Percentiles rank a stretch among this genome's conserved stretches.
phyloP scores from a whole-genome alignment of 2,329 filamentous ascomycete genomes.

The Byssoonygena ceratinophila region DNA sequence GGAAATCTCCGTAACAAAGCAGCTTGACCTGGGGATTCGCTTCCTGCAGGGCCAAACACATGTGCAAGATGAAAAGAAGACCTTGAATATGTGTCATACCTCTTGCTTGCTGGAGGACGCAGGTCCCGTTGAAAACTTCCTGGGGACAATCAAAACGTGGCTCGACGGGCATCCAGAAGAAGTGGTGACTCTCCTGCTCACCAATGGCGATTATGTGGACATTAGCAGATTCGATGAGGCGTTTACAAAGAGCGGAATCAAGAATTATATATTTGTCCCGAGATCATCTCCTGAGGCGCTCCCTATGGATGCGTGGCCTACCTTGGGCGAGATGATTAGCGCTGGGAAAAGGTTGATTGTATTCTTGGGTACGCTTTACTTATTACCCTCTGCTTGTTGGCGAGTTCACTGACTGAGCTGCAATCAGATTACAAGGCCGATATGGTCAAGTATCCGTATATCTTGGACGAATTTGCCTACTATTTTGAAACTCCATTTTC shows the following conservation, averaged over 20 bases:
- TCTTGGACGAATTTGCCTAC: slow-evolving; percentile 37
- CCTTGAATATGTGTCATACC: slow-evolving; percentile 55
- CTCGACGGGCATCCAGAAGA: slow-evolving; percentile 49
- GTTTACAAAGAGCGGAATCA: slow-evolving; percentile 27
- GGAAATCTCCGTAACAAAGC: slow-evolving; percentile 46
- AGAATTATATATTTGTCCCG: slow-evolving; percentile 31
- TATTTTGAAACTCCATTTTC: slow-evolving; percentile 40
- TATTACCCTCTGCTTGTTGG: background rate
- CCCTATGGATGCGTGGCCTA: slow-evolving; percentile 35
- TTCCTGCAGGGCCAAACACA: slow-evolving; percentile 57
- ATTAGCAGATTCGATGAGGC: slow-evolving; percentile 27
- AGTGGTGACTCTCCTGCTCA: slow-evolving; percentile 53
- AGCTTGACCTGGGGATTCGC: slow-evolving; percentile 53
- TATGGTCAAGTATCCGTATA: slow-evolving; percentile 31
- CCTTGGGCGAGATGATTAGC: slow-evolving; percentile 32
- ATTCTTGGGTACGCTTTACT: slow-evolving; percentile 29
- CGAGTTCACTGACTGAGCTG: background rate
- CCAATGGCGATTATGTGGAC: slow-evolving; percentile 45
- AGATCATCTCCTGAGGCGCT: slow-evolving; percentile 22
- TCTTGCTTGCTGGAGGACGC: slow-evolving; percentile 50
- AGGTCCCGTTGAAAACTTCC: slow-evolving; percentile 46
- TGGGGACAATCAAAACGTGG: slow-evolving; percentile 51
- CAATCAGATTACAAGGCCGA: slow-evolving; percentile 34
- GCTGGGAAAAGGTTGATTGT: slow-evolving; percentile 36
- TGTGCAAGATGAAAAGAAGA: slow-evolving; percentile 35